A percentile compares a stretch with the other conserved stretches of the same genome.
These are phyloP conservation scores for Penicillium sp. DNA, from an alignment of 2,329 filamentous ascomycete genomes.

Conservation along the genomic window DNA sequence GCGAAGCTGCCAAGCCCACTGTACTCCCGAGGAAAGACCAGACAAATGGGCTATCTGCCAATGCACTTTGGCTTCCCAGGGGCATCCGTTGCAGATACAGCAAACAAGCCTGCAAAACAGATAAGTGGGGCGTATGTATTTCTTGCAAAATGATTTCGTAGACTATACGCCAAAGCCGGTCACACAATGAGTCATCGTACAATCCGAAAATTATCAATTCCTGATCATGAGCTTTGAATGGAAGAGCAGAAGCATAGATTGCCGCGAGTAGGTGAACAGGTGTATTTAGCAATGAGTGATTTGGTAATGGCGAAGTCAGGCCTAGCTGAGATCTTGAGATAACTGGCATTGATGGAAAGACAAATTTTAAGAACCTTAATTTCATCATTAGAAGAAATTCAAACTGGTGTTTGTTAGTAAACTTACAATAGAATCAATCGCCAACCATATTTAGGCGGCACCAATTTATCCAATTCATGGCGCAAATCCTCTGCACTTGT, in stretches of 20 bases:
- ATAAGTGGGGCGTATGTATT: conserved; percentile 29
- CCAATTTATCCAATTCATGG: not conserved
- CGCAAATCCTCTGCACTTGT: conserved; percentile 8
- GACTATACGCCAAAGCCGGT: conserved; percentile 28
- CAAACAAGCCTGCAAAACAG: conserved; percentile 29
- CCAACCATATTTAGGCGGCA: not conserved
- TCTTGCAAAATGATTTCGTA: conserved; percentile 30
- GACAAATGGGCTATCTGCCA: conserved; percentile 30
- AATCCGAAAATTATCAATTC: conserved; percentile 26
- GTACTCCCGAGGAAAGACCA: conserved; percentile 37
- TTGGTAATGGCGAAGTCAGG: conserved; percentile 19
- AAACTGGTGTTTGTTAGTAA: not conserved
- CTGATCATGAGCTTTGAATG: conserved; percentile 30
- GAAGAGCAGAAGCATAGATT: conserved; percentile 30
- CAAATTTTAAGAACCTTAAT: conserved; percentile 19
- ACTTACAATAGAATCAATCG: not conserved
- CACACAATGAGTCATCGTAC: conserved; percentile 23
- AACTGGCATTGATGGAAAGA: conserved; percentile 28
- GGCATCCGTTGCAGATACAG: conserved; percentile 29
- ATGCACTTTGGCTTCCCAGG: conserved; percentile 20
- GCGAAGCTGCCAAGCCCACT: conserved; percentile 30
- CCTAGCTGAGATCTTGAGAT: conserved; percentile 29
- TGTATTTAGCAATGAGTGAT: conserved; percentile 20
- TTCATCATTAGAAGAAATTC: not conserved
- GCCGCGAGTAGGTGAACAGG: conserved; percentile 29